These are phyloP conservation scores for Trichodelitschia bisporula DNA, from an alignment of 495 filamentous ascomycete genomes.

Conservation along the genomic window DNA sequence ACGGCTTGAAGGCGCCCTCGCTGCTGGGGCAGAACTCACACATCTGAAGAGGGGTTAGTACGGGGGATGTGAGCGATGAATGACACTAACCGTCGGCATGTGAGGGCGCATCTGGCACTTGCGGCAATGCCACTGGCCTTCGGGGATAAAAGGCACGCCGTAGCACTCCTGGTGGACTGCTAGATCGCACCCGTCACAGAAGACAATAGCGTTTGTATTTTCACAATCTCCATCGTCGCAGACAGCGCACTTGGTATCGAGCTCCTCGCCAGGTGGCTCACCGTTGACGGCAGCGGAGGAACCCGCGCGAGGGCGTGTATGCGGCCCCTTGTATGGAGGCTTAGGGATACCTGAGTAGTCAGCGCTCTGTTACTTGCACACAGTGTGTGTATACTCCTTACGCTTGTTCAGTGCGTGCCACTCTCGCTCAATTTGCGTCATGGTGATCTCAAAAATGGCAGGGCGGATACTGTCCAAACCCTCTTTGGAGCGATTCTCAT, in stretches of 20 bases:
- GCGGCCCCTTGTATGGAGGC: constrained; percentile 80
- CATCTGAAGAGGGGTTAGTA: constrained; percentile 23
- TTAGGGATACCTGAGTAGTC: constrained; percentile 61
- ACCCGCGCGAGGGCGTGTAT: constrained; percentile 75
- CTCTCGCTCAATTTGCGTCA: constrained; percentile 97
- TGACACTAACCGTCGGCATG: constrained; percentile 6
- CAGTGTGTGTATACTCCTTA: too few species aligned
- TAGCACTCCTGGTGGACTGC: constrained; percentile 99
- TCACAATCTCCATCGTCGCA: constrained; percentile 98
- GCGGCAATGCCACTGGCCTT: constrained; percentile 94
- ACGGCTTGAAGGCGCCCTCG: constrained; percentile 96
- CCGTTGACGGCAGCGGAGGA: constrained; percentile 83
- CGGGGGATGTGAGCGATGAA: constrained; percentile 1
- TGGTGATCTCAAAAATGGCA: constrained; percentile 86
- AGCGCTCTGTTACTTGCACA: too few species aligned
- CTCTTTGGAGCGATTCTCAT: constrained; percentile 42
- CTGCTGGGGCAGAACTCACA: constrained; percentile 98
- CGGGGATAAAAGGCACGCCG: constrained; percentile 93
- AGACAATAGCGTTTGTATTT: constrained; percentile 99
- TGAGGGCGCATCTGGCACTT: constrained; percentile 57
- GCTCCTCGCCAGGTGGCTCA: constrained; percentile 71
- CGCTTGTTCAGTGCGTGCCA: constrained; percentile 91
- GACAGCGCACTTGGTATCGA: constrained; percentile 91
- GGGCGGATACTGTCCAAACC: constrained; percentile 64
- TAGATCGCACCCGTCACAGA: constrained; percentile 93